Conservation (phyloP, 176 grass and related monocot species). For the Puya raimondii region DNA sequence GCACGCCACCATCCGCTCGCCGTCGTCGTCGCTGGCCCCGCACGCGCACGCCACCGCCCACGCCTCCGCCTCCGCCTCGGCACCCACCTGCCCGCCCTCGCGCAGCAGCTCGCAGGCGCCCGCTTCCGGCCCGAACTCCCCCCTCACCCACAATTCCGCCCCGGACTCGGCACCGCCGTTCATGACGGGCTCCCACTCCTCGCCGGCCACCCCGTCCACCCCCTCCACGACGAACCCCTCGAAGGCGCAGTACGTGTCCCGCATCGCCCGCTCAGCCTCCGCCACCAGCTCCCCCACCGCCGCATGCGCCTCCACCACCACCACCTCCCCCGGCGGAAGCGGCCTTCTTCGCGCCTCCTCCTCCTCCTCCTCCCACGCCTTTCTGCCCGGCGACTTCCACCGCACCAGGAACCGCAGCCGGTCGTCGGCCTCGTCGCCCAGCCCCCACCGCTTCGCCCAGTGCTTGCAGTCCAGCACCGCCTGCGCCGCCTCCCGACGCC, state of each 20-base stretch:
- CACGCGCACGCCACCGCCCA: constrained; percentile 58
- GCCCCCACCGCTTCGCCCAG: constrained; percentile 84
- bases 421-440: constrained; percentile 71
- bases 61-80: constrained; percentile 42
- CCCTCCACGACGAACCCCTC: constrained; percentile 45
- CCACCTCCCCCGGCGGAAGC: constrained; percentile 50
- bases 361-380: too few relatives aligned
- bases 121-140: constrained; percentile 12
- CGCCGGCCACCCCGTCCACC: constrained; percentile 56
- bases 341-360: constrained; percentile 37
- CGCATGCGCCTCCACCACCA: constrained; percentile 66
- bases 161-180: constrained; percentile 81
- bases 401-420: constrained; percentile 65
- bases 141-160: constrained; percentile 16
- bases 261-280: constrained; percentile 50
- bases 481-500: constrained; percentile 28
- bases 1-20: constrained; percentile 85
- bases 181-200: constrained; percentile 86
- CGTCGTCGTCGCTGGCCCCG: constrained; percentile 64
- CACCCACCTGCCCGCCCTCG: constrained; percentile 20
- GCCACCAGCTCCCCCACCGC: constrained; percentile 73
- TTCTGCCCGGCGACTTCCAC: constrained; percentile 44
- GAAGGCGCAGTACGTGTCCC: constrained; percentile 72
- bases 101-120: background rate
- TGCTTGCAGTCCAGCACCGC: constrained; percentile 74